Evolutionary conservation across 257 asterid genomes (phyloP), one percentile per base, ranked within the genome.

Genomic region (Solanum medicagineum): DNA sequence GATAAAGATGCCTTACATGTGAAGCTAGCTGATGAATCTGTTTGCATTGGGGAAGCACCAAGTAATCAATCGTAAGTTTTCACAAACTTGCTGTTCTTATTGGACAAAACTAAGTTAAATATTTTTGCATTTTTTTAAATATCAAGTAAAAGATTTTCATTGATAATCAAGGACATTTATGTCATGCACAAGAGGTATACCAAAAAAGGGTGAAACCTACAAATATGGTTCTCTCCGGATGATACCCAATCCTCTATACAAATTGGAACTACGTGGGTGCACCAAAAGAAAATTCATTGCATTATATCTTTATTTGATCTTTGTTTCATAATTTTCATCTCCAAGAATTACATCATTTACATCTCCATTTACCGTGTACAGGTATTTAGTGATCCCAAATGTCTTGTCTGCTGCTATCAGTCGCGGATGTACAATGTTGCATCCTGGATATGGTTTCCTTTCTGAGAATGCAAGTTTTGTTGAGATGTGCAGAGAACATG

Each of bases 31-130:
- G 99, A 97, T 89, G 99, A 97, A 86, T 89, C 98, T 77, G 97
- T 97, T 90, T 97, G 99, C 93, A 97, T 97, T 82, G 99, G 99
- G 63, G 98, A 97, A 94, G 99, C 98, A 80, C 99, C 98, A 32
- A 97, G 99, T 90, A 97, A 87, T 88, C 98, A 97, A 90, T 97
- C 99, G 98, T 97, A 92, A 92, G 98, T 90, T 89, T 22, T 63
- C 45, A 60, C 85, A 8, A 51, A 29, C 62, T 73, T 69, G 77
- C 16, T 84, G 60, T 68, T 24, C 81, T 70, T 55, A 36, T 22
- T 85, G 63, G 60, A 83, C 20, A 83, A 65, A 65, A 73, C 54
- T 16, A 62, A 49, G 59, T 32, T 49, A 24, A 32, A 54, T 75
- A 6, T 65, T 42, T 26, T 65, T 65, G 71, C 71, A 42, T 59